phyloP scores from a whole-genome alignment of 1,284 basidiomycete genomes.

The Neonothopanus nambi region DNA sequence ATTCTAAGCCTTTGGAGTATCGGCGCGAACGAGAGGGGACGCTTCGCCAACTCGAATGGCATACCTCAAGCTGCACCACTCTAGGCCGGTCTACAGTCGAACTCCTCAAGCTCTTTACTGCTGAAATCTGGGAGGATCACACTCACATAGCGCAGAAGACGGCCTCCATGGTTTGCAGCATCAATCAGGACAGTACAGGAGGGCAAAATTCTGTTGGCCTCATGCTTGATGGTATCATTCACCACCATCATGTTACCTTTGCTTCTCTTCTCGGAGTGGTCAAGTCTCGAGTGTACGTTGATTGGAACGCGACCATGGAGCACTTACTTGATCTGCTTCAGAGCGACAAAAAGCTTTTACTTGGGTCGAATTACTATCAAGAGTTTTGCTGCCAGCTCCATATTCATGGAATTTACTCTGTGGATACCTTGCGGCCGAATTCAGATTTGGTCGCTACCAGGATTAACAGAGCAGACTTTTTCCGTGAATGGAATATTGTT shows the following conservation, averaged over 20 bases:
- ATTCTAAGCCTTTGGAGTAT: conserved; percentile 65
- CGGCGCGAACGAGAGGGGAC: conserved; percentile 84
- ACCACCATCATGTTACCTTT: conserved; percentile 46
- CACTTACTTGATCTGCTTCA: conserved; percentile 25
- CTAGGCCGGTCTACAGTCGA: conserved; percentile 88
- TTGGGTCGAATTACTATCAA: conserved; percentile 33
- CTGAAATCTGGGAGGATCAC: too few species aligned
- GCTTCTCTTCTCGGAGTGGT: conserved; percentile 40
- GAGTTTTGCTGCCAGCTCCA: conserved; percentile 36
- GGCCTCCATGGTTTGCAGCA: not conserved
- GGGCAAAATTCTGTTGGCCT: too few species aligned
- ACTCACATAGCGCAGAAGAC: conserved; percentile 10
- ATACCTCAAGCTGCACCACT: conserved; percentile 84
- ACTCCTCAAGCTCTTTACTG: conserved; percentile 90
- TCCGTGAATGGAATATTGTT: conserved; percentile 29
- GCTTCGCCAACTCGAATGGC: conserved; percentile 78
- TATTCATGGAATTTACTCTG: conserved; percentile 32
- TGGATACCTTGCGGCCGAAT: too few species aligned
- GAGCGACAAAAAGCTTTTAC: conserved; percentile 25
- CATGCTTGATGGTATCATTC: conserved; percentile 31
- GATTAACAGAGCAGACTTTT: not conserved
- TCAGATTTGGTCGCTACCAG: conserved; percentile 12
- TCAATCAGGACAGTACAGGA: too few species aligned
- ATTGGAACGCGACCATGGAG: conserved; percentile 32
- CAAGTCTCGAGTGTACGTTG: conserved; percentile 23